phyloP scores from a whole-genome alignment of 2,329 filamentous ascomycete genomes.

The Trichoderma sp. region DNA sequence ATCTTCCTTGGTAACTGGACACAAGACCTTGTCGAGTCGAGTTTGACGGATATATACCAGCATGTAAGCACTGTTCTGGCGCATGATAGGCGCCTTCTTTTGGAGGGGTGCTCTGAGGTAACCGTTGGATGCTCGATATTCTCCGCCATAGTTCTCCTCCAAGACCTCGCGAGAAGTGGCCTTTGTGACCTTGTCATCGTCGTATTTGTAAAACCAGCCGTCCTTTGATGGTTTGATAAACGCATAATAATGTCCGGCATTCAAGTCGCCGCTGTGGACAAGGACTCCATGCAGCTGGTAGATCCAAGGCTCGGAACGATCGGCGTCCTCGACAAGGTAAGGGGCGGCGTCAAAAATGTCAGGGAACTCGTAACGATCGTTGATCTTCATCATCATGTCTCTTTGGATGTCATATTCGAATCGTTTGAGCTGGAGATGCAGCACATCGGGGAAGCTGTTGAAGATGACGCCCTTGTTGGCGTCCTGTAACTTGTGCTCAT shows the following conservation, averaged over 20 bases:
- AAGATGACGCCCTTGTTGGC: conserved; percentile 98
- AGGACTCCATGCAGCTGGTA: conserved; percentile 95
- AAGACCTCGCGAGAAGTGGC: conserved; percentile 89
- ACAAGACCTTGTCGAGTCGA: conserved; percentile 79
- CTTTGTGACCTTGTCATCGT: conserved; percentile 95
- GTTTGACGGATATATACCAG: conserved; percentile 94
- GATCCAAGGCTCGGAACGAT: conserved; percentile 84
- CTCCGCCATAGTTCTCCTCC: conserved; percentile 95
- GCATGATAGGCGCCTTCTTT: conserved; percentile 63
- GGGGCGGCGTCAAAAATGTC: conserved; percentile 82
- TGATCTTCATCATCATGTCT: conserved; percentile 99
- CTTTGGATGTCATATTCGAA: conserved; percentile 97
- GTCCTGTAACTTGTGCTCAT: conserved; percentile 90
- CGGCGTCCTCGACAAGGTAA: conserved; percentile 83
- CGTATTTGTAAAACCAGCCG: conserved; percentile 94
- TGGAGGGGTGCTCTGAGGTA: conserved; percentile 52
- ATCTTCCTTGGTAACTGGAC: conserved; percentile 74
- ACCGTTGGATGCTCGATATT: conserved; percentile 64
- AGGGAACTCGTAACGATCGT: conserved; percentile 88
- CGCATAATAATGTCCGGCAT: conserved; percentile 97
- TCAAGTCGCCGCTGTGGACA: conserved; percentile 94
- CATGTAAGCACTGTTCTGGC: conserved; percentile 93
- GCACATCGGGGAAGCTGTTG: conserved; percentile 87
- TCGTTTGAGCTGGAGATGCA: conserved; percentile 93
- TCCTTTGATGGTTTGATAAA: conserved; percentile 94